Base-by-base conservation (phyloP, 208 protist genomes). In the Leishmania gerbilli region DNA sequence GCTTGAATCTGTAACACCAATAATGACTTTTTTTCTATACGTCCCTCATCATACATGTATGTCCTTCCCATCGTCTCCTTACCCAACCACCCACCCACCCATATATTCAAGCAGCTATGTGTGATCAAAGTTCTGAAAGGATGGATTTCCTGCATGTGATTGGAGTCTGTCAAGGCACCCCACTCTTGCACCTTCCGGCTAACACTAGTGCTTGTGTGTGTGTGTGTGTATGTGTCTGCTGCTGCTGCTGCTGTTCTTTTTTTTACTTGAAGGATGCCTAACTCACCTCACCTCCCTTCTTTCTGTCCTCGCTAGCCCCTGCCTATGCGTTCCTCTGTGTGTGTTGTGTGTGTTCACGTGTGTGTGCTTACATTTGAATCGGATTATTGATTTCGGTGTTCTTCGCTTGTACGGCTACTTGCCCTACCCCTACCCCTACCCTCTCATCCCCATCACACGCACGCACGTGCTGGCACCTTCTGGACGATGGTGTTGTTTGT, bases 331-430 rank as follows among this genome's bases (percentile, higher is more conserved):
- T 8, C 3, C 64, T 69, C 11, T 72, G 37, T 71, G 37, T 72
- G 42, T 53, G 6, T 19, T 76, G 75, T 67, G 17, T 78, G 75
- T 77, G 75, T 53, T 21, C 9, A 27, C 19, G 74, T 67, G 56
- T 68, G 74, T 67, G 21, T 68, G 74, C 21, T 64, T 77, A 21
- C 2, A 17, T 21, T 17, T 21, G 74, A 27, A 34, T 53, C 69
- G 13, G 37, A 24, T 21, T 49, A 8, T 11, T 15, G 34, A 7
- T 69, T 47, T 69, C 64, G 53, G 5, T 65, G 6, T 78, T 78
- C 24, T 65, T 64, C 1, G 15, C 31, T 78, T 78, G 27, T 67
- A 37, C 31, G 2, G 37, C n/a, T 27, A 67, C 31, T 9, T 67
- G 17, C 15, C 7, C 17, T 71, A 24, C 27, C 19, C 47, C 42